Evolutionary conservation across 106 monocot genomes (phyloP).

Genomic region (Gastrodia elata): DNA sequence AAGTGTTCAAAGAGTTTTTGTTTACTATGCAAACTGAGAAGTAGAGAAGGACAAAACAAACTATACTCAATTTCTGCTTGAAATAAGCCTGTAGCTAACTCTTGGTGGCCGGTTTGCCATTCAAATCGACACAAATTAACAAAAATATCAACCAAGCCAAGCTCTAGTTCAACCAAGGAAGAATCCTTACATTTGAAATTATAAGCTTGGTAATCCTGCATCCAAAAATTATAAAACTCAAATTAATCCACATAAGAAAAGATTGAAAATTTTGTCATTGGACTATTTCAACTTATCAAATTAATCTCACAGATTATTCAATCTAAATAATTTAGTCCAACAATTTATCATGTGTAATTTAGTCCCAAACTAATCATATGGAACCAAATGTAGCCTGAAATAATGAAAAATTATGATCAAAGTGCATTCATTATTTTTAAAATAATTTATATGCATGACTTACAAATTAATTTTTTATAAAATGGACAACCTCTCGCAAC

Average conservation of each 20-base stretch:
- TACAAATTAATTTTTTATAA: too few relatives aligned
- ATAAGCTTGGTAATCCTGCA: slow-evolving; percentile 28
- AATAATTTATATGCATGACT: too few relatives aligned
- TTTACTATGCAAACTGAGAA: slow-evolving; percentile 64
- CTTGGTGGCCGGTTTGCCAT: slow-evolving; percentile 87
- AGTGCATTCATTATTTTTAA: too few relatives aligned
- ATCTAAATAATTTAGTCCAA: too few relatives aligned
- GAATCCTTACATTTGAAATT: slow-evolving; percentile 15
- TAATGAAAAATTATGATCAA: too few relatives aligned
- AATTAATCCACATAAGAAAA: background rate
- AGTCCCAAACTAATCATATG: too few relatives aligned
- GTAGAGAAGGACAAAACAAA: slow-evolving; percentile 69
- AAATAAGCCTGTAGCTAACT: slow-evolving; percentile 79
- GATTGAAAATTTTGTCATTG: too few relatives aligned
- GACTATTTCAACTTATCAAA: too few relatives aligned
- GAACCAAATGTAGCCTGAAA: too few relatives aligned
- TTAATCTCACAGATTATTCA: too few relatives aligned
- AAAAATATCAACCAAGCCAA: slow-evolving; percentile 81
- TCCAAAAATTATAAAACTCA: background rate
- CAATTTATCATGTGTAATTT: too few relatives aligned
- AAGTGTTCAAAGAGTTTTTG: slow-evolving; percentile 91
- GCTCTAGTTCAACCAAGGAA: slow-evolving; percentile 53
- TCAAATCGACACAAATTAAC: slow-evolving; percentile 85
- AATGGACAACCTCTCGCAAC: too few relatives aligned
- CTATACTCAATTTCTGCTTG: slow-evolving; percentile 91